Conservation (phyloP, 805 yeast genomes). For the Starmerella asiatica region DNA sequence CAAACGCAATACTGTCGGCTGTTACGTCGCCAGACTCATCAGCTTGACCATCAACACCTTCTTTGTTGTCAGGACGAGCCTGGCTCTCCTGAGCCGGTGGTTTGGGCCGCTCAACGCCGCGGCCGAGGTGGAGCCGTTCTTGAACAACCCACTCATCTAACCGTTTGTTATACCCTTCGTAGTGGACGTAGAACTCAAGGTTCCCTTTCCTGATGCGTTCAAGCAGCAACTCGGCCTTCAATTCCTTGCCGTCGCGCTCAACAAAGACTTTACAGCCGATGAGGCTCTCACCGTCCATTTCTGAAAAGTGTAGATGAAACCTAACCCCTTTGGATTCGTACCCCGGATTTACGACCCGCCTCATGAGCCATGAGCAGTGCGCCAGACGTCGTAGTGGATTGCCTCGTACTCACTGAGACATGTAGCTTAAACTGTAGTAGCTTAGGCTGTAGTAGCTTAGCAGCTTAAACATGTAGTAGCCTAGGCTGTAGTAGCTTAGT, state of each 20-base stretch:
- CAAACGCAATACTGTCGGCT: constrained; percentile 67
- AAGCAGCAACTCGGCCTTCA: constrained; percentile 77
- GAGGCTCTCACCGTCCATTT: constrained; percentile 10
- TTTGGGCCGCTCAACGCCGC: constrained; percentile 49
- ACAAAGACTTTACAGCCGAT: constrained; percentile 75
- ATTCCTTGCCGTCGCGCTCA: constrained; percentile 61
- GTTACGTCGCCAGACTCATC: constrained; percentile 69
- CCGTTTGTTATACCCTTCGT: constrained; percentile 87
- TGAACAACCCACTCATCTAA: constrained; percentile 86
- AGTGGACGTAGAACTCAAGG: constrained; percentile 80
- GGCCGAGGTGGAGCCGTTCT: constrained; percentile 55
- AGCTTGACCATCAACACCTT: constrained; percentile 19
- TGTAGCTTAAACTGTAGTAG: too few species aligned
- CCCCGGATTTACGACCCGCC: not conserved
- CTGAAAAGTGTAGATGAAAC: too few species aligned
- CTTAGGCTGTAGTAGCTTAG: too few species aligned
- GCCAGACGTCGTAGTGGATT: not conserved
- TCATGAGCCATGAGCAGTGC: too few species aligned
- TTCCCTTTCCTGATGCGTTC: constrained; percentile 62
- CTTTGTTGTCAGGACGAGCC: constrained; percentile 14
- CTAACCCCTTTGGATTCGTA: not conserved
- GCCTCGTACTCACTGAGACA: too few species aligned
- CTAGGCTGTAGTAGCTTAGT: too few species aligned
- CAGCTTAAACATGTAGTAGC: too few species aligned
- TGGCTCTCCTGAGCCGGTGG: constrained; percentile 36